Percentiles rank a stretch among this genome's conserved stretches.
These are phyloP conservation scores for Hypoxylon lienhwacheense DNA, from an alignment of 495 filamentous ascomycete species.

Conservation along the genomic window DNA sequence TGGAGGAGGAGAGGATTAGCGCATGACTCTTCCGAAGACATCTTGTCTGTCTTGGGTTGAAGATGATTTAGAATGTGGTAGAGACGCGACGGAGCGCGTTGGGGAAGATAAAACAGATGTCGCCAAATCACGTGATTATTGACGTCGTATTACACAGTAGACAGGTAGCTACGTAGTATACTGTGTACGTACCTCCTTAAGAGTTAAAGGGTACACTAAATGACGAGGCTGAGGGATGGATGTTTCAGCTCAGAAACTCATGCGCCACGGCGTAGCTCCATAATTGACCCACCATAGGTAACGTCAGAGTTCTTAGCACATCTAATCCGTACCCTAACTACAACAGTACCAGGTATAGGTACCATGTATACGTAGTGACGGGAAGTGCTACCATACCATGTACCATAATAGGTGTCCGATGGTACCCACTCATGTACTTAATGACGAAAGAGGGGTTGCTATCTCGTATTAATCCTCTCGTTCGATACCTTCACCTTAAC, in stretches of 20 bases:
- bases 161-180: too few relatives aligned
- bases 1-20: slow-evolving; percentile 74
- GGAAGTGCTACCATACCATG: too few relatives aligned
- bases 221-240: slow-evolving; percentile 21
- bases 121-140: slow-evolving; percentile 20
- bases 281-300: slow-evolving; percentile 26
- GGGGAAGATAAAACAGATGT: background rate
- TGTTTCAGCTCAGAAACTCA: slow-evolving; percentile 21
- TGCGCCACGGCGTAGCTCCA: slow-evolving; percentile 19
- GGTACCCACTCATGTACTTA: slow-evolving; percentile 6
- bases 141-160: background rate
- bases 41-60: slow-evolving; percentile 6
- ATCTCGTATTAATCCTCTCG: slow-evolving; percentile 5
- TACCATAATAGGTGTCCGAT: background rate
- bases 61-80: background rate
- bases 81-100: slow-evolving; percentile 25
- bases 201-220: too few relatives aligned
- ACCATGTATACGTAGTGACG: too few relatives aligned
- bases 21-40: slow-evolving; percentile 45
- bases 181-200: too few relatives aligned
- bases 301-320: slow-evolving; percentile 27
- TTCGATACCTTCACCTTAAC: background rate
- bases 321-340: too few relatives aligned
- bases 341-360: too few relatives aligned
- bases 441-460: slow-evolving; percentile 21